Evolutionary conservation across 352 stramenopile genomes (phyloP), one percentile per base, ranked within the genome.

Genomic region (Phytophthora megakarya): DNA sequence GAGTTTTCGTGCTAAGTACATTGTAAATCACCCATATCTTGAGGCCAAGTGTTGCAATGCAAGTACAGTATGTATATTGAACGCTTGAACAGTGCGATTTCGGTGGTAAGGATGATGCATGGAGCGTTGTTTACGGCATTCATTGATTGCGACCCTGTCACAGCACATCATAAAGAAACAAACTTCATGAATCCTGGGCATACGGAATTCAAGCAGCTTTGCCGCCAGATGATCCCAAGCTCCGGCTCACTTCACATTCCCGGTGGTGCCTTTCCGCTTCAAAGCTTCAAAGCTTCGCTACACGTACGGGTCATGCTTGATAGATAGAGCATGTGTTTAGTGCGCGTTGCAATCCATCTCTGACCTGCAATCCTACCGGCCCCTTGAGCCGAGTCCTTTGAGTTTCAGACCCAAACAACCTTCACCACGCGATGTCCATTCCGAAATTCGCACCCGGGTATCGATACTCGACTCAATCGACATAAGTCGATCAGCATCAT

Each of bases 391-490:
- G 33, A 45, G 32, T 3, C 48, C 16, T 30, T 45, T 21, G 47
- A 55, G 48, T 49, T 45, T 10, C 15, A 18, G 32, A 16, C 10
- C 48, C n/a, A 45, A 25, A 55, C 9, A 19, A 7, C n/a, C 19
- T 33, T 55, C 50, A 39, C 38, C 51, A 44, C 26, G 52, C 40
- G 13, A 53, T 52, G 30, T 8, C 16, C 42, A 61, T 37, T 61
- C 42, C 9, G 22, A 30, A 45, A 35, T 61, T 45, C 39, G 53
- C 42, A 23, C 15, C 19, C 53, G 15, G 23, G 6, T 28, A 13
- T n/a, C 37, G 11, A 53, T 30, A 28, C 39, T 30, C 19, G 39
- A 30, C 9, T 8, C 19, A 21, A 12, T 12, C 28, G n/a, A 15
- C 11, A 44, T 54, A 54, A 16, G 22, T 21, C 11, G 18, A 25